Base-by-base conservation (phyloP, 768 basidiomycete species). In the Coprinopsis strossmayeri region DNA sequence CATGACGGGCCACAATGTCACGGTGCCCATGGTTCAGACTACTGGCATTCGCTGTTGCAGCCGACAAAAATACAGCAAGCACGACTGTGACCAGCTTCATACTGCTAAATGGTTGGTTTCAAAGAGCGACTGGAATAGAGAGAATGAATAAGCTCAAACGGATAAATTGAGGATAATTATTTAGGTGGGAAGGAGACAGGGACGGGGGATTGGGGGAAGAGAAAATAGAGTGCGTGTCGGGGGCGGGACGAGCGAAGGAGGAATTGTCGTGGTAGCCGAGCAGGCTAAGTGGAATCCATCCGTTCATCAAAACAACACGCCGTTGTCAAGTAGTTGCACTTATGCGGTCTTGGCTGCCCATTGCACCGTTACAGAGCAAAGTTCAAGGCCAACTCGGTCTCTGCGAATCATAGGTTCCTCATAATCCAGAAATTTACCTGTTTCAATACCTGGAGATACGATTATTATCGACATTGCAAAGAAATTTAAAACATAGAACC, bases 61-160 rank as follows among this genome's bases (percentile, higher is more conserved):
- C 50, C 35, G 70, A 58, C 51, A 72, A 59, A 45, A 79, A 59
- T 55, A 71, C 51, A 32, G 59, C 61, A 42, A 73, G 49, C 34
- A 70, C 26, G 30, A 73, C 59, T 54, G 69, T 58, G 45, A 66
- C 56, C 53, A 73, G 50, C 68, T 70, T 77, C 78, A 79, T 78
- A 51, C 53, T 55, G 46, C 42, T 48, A 38, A 39, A 59, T n/a
- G n/a, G n/a, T n/a, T n/a, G n/a, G 26, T 46, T 53, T 23, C 47
- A 61, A 55, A 32, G 49, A 56, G 45, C 50, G 51, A 59, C 46
- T 24, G 30, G 7, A 15, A 15, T 32, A 15, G 32, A 20, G n/a
- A n/a, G n/a, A n/a, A n/a, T n/a, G n/a, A n/a, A n/a, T n/a, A n/a
- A n/a, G n/a, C n/a, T n/a, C n/a, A n/a, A n/a, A n/a, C n/a, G n/a